Evolutionary conservation across 495 filamentous ascomycete genomes (phyloP), one percentile per base, ranked within the genome.

Genomic region (Letharia lupina): DNA sequence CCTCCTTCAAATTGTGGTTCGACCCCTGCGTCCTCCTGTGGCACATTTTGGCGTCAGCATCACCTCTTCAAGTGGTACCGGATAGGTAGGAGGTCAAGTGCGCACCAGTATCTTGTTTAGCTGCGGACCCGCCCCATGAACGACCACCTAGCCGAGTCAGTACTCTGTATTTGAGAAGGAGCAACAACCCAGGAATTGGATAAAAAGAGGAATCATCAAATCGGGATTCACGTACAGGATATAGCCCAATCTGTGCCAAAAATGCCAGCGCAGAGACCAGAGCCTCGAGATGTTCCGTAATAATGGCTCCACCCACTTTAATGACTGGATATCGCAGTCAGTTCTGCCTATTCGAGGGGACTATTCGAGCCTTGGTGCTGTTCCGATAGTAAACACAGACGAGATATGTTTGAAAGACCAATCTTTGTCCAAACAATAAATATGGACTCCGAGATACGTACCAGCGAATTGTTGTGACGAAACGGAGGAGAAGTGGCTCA

Each of bases 1-100:
- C 94, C 94, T 73, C 96, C 94, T 76, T 98, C 91, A 72, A 96
- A 98, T 73, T 96, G 86, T 37, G 93, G 92, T 80, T 96, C 92
- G 41, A 98, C 90, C 54, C 94, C 95, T 11, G 93, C 91, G 65
- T 88, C 87, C 77, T 96, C 87, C 52, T 56, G 44, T 47, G 2
- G 52, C 28, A 33, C 52, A 56, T 35, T 16, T 35, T 1, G 2
- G 44, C 18, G 18, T 47, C 20, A 47, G 44, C 44, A 47, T 20
- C 18, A 47, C 2, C 7, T 47, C 44, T 47, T 47, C 44, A 47
- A 47, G 44, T 4, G 28, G 2, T 5, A 31, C 23, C 4, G 7
- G 18, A 31, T 4, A 1, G 4, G 10, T 35, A 33, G 31, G 12
- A 35, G 16, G 52, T 6, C 12, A 18, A 33, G 28, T 56, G 8